These are phyloP conservation scores for Fusarium sp. DNA, from an alignment of 2,329 filamentous ascomycete genomes.

Conservation along the genomic window DNA sequence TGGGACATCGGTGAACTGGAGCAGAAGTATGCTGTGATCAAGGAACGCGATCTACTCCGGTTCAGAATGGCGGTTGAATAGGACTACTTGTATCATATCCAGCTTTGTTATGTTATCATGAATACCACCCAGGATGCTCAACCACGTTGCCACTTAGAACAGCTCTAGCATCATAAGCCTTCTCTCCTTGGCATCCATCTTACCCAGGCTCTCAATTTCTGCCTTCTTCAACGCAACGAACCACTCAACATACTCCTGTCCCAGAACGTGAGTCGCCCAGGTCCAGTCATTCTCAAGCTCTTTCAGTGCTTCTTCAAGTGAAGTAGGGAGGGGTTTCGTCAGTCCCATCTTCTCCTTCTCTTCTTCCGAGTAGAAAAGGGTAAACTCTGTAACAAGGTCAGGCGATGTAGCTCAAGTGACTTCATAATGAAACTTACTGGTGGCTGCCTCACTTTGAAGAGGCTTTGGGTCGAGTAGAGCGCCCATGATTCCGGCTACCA, in stretches of 20 bases:
- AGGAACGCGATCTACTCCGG: background rate
- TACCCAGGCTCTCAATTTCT: background rate
- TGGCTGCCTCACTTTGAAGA: background rate
- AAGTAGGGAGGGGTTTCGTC: background rate
- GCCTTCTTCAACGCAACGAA: conserved; percentile 4
- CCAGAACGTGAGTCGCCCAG: background rate
- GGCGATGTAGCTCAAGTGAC: too few relatives aligned
- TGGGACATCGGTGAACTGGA: conserved; percentile 6
- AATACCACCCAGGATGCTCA: too few relatives aligned
- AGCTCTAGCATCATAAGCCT: background rate
- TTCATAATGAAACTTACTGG: too few relatives aligned
- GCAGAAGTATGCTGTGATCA: background rate
- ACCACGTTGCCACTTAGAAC: too few relatives aligned
- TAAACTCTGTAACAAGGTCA: background rate
- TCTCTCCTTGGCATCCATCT: background rate
- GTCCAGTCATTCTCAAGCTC: conserved; percentile 1
- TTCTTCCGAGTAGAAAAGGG: background rate
- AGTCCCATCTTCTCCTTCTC: background rate
- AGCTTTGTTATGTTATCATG: too few relatives aligned
- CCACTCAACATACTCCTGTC: conserved; percentile 10
- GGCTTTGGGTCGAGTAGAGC: background rate
- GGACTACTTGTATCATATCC: too few relatives aligned
- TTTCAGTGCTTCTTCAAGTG: background rate
- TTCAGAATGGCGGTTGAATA: conserved; percentile 6
- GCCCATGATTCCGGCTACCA: conserved; percentile 2